Evolutionary conservation across 768 basidiomycete genomes (phyloP), one percentile per base, ranked within the genome.

Genomic region (Crucibulum laeve): DNA sequence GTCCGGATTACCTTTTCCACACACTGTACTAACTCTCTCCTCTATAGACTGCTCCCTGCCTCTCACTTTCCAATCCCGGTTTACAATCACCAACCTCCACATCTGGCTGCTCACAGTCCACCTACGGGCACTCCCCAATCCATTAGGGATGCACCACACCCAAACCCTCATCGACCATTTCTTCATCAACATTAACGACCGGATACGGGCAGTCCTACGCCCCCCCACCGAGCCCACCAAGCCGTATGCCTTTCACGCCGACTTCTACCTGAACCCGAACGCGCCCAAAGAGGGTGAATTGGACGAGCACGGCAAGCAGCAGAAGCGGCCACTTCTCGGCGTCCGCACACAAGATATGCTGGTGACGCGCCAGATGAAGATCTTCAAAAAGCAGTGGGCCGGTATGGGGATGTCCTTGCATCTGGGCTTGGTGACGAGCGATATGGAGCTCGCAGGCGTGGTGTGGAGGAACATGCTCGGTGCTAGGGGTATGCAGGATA

Each of bases 21-120:
- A n/a, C n/a, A n/a, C n/a, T n/a, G n/a, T n/a, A n/a, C n/a, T n/a
- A n/a, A n/a, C n/a, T 43, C 40, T 33, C 42, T 32, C 15, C 13
- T 2, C 23, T 15, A 0, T 53, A 96, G 94, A 80, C 47, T 95
- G 89, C 55, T 73, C 73, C 46, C 74, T 97, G 4, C 92, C 94
- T 7, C 86, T 85, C 10, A 96, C 95, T 0, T 96, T 95, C 63
- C 94, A 97, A 56, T 90, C 95, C 13, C 97, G 93, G 89, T 97
- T 97, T 67, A 90, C 89, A 3, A 68, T 96, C 40, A 91, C 91
- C 22, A 92, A 94, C 51, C 73, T 97, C 22, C 92, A 98, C 63
- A 71, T 97, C 38, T 94, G 93, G 87, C 71, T 97, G 51, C 79
- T 94, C 39, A 85, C 85, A 14, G 87, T 89, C 42, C 87, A 94